Evolutionary conservation across 306 rosid genomes (phyloP).

Genomic region (Begonia masoniana): DNA sequence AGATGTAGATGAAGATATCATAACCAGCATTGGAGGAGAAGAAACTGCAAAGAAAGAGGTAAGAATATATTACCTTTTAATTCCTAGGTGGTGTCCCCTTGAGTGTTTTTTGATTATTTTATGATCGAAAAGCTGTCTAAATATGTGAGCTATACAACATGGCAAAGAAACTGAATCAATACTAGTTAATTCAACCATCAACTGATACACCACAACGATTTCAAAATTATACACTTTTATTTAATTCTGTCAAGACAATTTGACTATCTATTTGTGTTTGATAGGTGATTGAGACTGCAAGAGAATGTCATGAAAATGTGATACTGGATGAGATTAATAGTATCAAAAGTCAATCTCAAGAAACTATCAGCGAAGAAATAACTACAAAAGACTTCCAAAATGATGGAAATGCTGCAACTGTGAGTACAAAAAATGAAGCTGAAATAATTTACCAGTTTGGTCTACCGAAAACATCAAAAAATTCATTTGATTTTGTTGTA

Average conservation of each 20-base stretch:
- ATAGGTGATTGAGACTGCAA: neutral
- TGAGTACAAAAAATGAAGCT: neutral
- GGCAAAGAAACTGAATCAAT: neutral
- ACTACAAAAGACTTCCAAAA: neutral
- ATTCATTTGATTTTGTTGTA: neutral
- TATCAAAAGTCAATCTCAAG: neutral
- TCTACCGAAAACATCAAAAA: neutral
- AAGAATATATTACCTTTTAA: neutral
- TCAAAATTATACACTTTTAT: too few relatives aligned
- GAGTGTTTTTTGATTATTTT: neutral
- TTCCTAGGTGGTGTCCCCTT: neutral
- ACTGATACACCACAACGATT: too few relatives aligned
- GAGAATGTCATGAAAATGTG: neutral
- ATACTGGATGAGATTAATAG: neutral
- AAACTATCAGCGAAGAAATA: neutral
- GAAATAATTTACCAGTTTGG: neutral
- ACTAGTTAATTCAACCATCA: neutral
- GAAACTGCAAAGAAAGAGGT: conserved; percentile 17
- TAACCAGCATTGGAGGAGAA: conserved; percentile 5
- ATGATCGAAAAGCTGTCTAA: neutral
- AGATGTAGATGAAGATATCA: conserved; percentile 6
- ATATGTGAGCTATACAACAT: neutral
- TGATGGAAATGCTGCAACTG: neutral
- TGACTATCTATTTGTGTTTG: neutral
- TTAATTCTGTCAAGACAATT: too few relatives aligned